Conservation (phyloP, 2,329 filamentous ascomycete species). For the Drechslera avenae region DNA sequence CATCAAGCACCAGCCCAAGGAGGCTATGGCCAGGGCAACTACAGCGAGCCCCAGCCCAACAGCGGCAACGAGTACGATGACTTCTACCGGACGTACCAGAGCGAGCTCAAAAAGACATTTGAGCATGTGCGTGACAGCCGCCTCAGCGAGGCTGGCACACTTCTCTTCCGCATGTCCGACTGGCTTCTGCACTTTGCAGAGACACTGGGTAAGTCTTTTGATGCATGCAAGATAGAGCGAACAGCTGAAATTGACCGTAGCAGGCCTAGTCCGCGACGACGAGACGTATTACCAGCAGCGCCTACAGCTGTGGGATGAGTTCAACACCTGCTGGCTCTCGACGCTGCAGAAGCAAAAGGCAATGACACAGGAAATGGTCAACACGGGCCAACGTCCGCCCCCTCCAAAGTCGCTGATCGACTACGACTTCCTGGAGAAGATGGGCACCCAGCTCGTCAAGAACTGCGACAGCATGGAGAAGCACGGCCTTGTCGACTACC, state of each 20-base stretch:
- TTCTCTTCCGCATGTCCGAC: slow-evolving; percentile 66
- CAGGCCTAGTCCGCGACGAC: slow-evolving; percentile 86
- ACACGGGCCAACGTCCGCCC: slow-evolving; percentile 62
- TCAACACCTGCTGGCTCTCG: slow-evolving; percentile 90
- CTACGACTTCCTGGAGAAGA: slow-evolving; percentile 71
- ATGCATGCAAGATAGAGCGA: slow-evolving; percentile 30
- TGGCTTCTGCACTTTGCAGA: slow-evolving; percentile 70
- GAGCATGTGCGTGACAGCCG: slow-evolving; percentile 69
- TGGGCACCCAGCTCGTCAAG: slow-evolving; percentile 81
- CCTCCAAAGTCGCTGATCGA: slow-evolving; percentile 69
- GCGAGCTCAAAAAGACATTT: slow-evolving; percentile 67
- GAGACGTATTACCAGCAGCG: slow-evolving; percentile 74
- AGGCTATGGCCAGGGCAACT: slow-evolving; percentile 43
- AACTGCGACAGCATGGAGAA: slow-evolving; percentile 87
- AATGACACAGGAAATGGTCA: slow-evolving; percentile 64
- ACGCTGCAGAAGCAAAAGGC: slow-evolving; percentile 85
- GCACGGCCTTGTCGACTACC: slow-evolving; percentile 94
- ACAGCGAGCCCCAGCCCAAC: slow-evolving; percentile 37
- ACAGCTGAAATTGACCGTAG: slow-evolving; percentile 60
- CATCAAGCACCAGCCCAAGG: slow-evolving; percentile 50
- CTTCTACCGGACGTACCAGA: slow-evolving; percentile 68
- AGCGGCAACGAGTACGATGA: slow-evolving; percentile 64
- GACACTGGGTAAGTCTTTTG: slow-evolving; percentile 64
- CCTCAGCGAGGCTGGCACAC: slow-evolving; percentile 63
- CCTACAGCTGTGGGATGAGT: slow-evolving; percentile 87